These are phyloP conservation scores for Plantago coronopus DNA, from an alignment of 305 asterid species.

Conservation along the genomic window DNA sequence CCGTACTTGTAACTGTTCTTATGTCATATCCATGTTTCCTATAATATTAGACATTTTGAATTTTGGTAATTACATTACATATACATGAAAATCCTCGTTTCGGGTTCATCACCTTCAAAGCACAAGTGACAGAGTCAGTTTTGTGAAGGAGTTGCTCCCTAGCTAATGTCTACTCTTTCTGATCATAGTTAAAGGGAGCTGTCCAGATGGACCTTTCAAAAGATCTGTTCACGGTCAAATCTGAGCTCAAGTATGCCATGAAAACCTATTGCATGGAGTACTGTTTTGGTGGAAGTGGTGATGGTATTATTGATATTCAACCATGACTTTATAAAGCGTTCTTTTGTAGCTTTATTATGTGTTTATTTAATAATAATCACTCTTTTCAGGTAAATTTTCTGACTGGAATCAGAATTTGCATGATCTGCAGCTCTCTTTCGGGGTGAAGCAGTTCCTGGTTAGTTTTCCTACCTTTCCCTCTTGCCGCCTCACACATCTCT, in stretches of 20 bases:
- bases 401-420: slow-evolving; percentile 73
- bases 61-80: no score
- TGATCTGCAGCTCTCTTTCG: slow-evolving; percentile 83
- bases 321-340: slow-evolving; percentile 13
- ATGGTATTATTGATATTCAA: slow-evolving; percentile 41
- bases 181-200: slow-evolving; percentile 69
- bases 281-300: slow-evolving; percentile 52
- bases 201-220: slow-evolving; percentile 41
- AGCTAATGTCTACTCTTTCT: slow-evolving; percentile 19
- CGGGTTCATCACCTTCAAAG: no score
- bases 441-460: slow-evolving; percentile 93
- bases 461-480: slow-evolving; percentile 36
- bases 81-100: no score
- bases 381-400: slow-evolving; percentile 49
- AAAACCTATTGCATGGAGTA: slow-evolving; percentile 88
- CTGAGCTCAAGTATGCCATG: slow-evolving; percentile 70
- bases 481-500: slow-evolving; percentile 19
- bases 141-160: slow-evolving; percentile 9
- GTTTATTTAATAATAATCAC: slow-evolving; percentile 17
- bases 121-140: neutral
- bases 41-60: no score
- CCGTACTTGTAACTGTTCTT: no score
- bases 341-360: slow-evolving; percentile 19
- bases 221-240: slow-evolving; percentile 70
- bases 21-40: no score